Conservation (phyloP, 2,329 filamentous ascomycete species). For the Xylaria polymorpha region DNA sequence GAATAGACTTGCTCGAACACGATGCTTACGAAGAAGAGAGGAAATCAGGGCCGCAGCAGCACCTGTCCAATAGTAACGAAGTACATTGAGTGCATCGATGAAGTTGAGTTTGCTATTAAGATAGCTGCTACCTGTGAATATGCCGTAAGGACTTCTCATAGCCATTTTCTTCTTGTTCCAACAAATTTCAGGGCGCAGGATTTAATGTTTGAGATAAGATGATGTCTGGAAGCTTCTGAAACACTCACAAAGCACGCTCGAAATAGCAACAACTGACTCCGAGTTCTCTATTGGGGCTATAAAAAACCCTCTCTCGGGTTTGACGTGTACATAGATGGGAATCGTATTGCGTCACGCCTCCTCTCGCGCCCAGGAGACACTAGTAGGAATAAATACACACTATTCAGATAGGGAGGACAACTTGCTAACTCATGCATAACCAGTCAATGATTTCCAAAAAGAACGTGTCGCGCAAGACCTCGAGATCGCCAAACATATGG, state of each 20-base stretch:
- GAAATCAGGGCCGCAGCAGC: conserved; percentile 18
- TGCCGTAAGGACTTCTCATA: not conserved
- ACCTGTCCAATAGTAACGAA: conserved; percentile 39
- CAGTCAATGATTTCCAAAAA: conserved; percentile 41
- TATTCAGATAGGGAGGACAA: not conserved
- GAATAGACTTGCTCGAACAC: conserved; percentile 43
- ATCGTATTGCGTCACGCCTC: not conserved
- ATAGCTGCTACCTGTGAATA: conserved; percentile 36
- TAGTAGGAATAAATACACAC: conserved; percentile 36
- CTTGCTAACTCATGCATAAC: not conserved
- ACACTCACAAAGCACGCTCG: not conserved
- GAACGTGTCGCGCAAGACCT: conserved; percentile 42
- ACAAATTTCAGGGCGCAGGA: too few relatives aligned
- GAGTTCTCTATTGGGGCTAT: conserved; percentile 39
- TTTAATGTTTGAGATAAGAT: not conserved
- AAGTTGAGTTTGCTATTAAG: conserved; percentile 44
- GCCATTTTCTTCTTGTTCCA: too few relatives aligned
- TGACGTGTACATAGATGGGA: conserved; percentile 42
- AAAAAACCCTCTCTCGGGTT: conserved; percentile 31
- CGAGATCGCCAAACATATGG: conserved; percentile 41
- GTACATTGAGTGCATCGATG: conserved; percentile 50
- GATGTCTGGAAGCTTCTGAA: not conserved
- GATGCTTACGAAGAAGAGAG: conserved; percentile 41
- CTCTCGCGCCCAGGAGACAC: conserved; percentile 25
- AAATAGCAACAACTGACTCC: not conserved